A percentile compares a stretch with the other conserved stretches of the same genome.
Evolutionary conservation across 1,284 basidiomycete species (phyloP).

Genomic region (Microbotryomycetes sp.): DNA sequence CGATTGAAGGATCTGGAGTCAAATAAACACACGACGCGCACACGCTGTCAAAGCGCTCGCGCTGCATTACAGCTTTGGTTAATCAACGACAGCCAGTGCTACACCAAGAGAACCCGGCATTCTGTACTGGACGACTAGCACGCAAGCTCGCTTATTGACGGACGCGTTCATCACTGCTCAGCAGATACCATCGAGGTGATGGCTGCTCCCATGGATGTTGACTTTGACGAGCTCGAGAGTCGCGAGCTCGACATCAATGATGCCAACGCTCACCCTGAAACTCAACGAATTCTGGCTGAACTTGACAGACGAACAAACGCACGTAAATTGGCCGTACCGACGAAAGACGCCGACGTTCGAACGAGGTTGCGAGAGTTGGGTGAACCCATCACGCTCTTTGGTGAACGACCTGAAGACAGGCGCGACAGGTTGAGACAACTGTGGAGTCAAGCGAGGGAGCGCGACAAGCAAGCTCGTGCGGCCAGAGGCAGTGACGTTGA

Average conservation of each 20-base stretch:
- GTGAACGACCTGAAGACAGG: conserved; percentile 66
- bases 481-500: conserved; percentile 23
- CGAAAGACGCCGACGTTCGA: conserved; percentile 88
- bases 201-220: conserved; percentile 18
- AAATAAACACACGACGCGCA: too few relatives aligned
- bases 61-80: too few relatives aligned
- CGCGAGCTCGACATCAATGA: conserved; percentile 13
- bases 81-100: too few relatives aligned
- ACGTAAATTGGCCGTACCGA: conserved; percentile 89
- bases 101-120: too few relatives aligned
- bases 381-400: conserved; percentile 94
- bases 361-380: conserved; percentile 82
- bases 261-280: conserved; percentile 26
- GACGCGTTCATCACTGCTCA: too few relatives aligned
- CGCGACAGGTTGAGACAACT: conserved; percentile 90
- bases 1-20: too few relatives aligned
- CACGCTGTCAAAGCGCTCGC: too few relatives aligned
- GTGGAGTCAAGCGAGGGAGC: conserved; percentile 69
- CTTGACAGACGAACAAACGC: conserved; percentile 93
- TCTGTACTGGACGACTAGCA: too few relatives aligned
- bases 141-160: too few relatives aligned
- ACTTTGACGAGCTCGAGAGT: conserved; percentile 29
- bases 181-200: too few relatives aligned
- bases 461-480: conserved; percentile 50
- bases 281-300: conserved; percentile 47